Conservation (phyloP, 148 eudicot genomes). For the Diospyros kaki region DNA sequence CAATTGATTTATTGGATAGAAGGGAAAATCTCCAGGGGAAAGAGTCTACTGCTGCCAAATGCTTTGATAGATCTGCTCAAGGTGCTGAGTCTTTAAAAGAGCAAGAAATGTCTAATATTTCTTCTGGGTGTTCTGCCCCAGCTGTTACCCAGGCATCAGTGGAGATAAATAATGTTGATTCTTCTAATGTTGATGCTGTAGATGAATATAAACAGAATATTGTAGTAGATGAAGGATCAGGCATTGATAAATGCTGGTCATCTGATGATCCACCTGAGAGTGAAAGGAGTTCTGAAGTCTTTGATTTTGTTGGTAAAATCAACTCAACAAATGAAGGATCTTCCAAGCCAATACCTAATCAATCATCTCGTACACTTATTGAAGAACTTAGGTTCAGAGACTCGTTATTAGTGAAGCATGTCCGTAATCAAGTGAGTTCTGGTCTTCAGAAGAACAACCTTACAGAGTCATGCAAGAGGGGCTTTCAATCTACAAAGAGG, state of each 20-base stretch:
- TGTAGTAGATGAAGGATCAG: conserved; percentile 54
- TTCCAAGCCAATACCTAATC: conserved; percentile 20
- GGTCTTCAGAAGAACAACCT: conserved; percentile 13
- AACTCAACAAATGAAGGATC: conserved; percentile 28
- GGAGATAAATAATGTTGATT: conserved; percentile 36
- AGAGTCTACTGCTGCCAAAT: conserved; percentile 18
- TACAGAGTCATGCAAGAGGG: conserved; percentile 16
- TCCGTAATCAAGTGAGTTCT: conserved; percentile 22
- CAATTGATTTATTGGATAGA: conserved; percentile 14
- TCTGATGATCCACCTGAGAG: conserved; percentile 45
- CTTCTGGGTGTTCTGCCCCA: conserved; percentile 59
- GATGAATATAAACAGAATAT: conserved; percentile 20
- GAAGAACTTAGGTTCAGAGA: conserved; percentile 32
- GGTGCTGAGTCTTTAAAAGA: conserved; percentile 30
- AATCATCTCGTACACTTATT: conserved; percentile 21
- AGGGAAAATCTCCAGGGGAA: conserved; percentile 24
- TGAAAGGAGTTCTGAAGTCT: conserved; percentile 30
- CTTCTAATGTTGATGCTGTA: conserved; percentile 29
- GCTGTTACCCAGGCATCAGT: conserved; percentile 47
- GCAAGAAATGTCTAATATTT: conserved; percentile 41
- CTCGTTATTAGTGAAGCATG: conserved; percentile 23
- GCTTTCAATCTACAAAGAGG: conserved; percentile 23
- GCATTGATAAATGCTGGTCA: conserved; percentile 43
- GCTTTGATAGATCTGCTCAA: conserved; percentile 21
- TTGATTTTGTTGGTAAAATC: conserved; percentile 18